Evolutionary conservation across 495 filamentous ascomycete genomes (phyloP).

Genomic region (Antarctomyces pellizariae): DNA sequence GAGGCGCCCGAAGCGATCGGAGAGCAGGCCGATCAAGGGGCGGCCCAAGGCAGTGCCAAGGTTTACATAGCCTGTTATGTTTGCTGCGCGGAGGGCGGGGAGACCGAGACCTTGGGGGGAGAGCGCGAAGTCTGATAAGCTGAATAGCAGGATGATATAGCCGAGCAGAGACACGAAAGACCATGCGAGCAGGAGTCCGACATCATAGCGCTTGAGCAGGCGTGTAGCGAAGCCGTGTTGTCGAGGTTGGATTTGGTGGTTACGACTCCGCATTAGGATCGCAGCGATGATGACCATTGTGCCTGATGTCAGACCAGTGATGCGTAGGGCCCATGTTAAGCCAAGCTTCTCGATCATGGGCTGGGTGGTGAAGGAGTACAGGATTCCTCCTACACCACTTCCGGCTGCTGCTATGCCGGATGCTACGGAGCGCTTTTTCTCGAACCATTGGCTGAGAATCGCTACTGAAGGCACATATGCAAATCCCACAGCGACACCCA

Average conservation of each 20-base stretch:
- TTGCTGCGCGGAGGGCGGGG: slow-evolving; percentile 36
- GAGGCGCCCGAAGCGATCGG: slow-evolving; percentile 41
- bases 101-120: slow-evolving; percentile 46
- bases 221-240: slow-evolving; percentile 37
- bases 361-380: slow-evolving; percentile 30
- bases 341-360: slow-evolving; percentile 35
- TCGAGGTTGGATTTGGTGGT: slow-evolving; percentile 36
- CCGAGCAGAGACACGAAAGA: slow-evolving; percentile 47
- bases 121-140: slow-evolving; percentile 42
- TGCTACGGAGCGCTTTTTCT: slow-evolving; percentile 39
- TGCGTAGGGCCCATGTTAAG: slow-evolving; percentile 41
- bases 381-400: slow-evolving; percentile 51
- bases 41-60: slow-evolving; percentile 35
- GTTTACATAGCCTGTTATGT: slow-evolving; percentile 51
- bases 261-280: slow-evolving; percentile 40
- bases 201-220: slow-evolving; percentile 35
- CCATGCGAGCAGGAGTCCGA: slow-evolving; percentile 41
- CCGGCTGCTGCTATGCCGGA: slow-evolving; percentile 51
- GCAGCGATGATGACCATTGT: slow-evolving; percentile 32
- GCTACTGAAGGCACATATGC: slow-evolving; percentile 48
- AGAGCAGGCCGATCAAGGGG: slow-evolving; percentile 41
- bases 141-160: slow-evolving; percentile 50
- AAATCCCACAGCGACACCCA: slow-evolving; percentile 57
- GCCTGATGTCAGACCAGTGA: slow-evolving; percentile 36
- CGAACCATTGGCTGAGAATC: slow-evolving; percentile 64